phyloP scores from a whole-genome alignment of 208 protist genomes.

The Acanthamoeba lenticulata region DNA sequence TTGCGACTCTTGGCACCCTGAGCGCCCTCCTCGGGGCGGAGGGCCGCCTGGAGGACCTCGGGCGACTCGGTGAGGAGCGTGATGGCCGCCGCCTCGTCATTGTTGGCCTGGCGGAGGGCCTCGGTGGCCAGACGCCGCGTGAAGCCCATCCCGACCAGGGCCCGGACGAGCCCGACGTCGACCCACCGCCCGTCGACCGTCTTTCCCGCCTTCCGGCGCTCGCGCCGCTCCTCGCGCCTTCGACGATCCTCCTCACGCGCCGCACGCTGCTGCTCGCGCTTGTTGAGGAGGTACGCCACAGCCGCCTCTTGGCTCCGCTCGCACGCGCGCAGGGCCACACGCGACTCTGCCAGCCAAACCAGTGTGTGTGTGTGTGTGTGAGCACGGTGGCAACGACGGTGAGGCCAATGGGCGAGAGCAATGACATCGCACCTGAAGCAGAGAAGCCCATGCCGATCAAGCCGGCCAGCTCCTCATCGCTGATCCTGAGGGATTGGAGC shows the following conservation, averaged over 20 bases:
- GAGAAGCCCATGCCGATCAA: constrained; percentile 56
- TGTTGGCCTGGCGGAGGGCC: constrained; percentile 56
- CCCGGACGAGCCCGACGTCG: constrained; percentile 13
- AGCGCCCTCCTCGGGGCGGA: background rate
- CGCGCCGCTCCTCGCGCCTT: background rate
- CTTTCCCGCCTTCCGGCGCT: background rate
- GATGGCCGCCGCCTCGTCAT: constrained; percentile 46
- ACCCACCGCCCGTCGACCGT: constrained; percentile 32
- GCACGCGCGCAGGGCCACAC: constrained; percentile 26
- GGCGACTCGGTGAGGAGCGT: constrained; percentile 27
- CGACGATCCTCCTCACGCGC: constrained; percentile 1
- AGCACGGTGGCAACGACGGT: background rate
- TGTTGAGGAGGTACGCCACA: constrained; percentile 14
- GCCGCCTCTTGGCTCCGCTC: background rate
- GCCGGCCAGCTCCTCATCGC: constrained; percentile 15
- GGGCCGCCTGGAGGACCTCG: constrained; percentile 19
- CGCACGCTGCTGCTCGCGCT: constrained; percentile 30
- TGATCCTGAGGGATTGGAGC: constrained; percentile 12
- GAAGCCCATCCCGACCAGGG: constrained; percentile 47
- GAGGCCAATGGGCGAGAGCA: too few relatives aligned
- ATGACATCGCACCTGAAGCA: background rate
- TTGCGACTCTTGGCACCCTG: too few relatives aligned
- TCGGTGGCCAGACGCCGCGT: background rate
- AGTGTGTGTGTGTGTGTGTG: too few relatives aligned
- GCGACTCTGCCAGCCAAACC: constrained; percentile 20